These are phyloP conservation scores for Casuarina equisetifolia DNA, from an alignment of 306 rosid species.

Conservation along the genomic window DNA sequence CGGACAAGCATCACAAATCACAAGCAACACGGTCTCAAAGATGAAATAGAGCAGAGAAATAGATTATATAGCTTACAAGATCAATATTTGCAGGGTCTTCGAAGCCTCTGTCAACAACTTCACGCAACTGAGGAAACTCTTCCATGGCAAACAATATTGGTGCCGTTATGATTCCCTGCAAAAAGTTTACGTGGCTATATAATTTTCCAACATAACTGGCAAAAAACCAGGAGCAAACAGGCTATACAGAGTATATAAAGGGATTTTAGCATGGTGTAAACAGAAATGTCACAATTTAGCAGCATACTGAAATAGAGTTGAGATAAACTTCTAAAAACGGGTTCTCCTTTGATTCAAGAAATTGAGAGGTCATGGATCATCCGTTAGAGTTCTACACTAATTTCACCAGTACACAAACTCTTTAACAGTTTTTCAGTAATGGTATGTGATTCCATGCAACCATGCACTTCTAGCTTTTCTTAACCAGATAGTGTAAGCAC, in stretches of 20 bases:
- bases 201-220: not conserved
- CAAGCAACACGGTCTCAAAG: not conserved
- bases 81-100: slow-evolving; percentile 72
- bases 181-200: slow-evolving; percentile 3
- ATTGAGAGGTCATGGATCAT: no score
- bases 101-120: slow-evolving; percentile 65
- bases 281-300: no score
- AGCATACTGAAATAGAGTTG: not conserved
- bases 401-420: slow-evolving; percentile 29
- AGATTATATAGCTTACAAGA: slow-evolving; percentile 53
- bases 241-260: not conserved
- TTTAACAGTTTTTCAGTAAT: not conserved
- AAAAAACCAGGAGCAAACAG: not conserved
- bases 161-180: slow-evolving; percentile 92
- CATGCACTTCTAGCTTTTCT: not conserved
- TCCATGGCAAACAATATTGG: slow-evolving; percentile 94
- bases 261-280: not conserved
- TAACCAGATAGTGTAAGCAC: not conserved
- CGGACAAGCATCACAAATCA: slow-evolving; percentile 14
- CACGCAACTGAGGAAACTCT: slow-evolving; percentile 86
- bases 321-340: not conserved
- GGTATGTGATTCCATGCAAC: not conserved
- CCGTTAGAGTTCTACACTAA: no score
- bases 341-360: no score
- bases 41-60: slow-evolving; percentile 2